Base-by-base conservation (phyloP, 352 stramenopile genomes). In the Phytopythium cucurbitacearum region DNA sequence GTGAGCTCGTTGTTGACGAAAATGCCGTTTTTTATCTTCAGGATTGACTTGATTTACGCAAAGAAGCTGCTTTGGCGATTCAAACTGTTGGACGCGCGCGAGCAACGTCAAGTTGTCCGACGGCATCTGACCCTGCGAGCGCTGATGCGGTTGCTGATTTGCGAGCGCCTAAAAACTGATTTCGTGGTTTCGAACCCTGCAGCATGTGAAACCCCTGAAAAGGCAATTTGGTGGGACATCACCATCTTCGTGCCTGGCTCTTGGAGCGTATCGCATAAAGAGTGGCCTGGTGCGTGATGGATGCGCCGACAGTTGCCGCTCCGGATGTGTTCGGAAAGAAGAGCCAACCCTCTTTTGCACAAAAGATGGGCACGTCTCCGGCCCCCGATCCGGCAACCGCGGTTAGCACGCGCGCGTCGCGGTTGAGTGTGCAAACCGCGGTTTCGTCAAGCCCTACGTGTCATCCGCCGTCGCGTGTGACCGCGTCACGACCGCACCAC, bases 111-210 rank as follows among this genome's bases (percentile, higher is more conserved):
- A 28, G 21, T 28, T 28, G 21, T 28, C 21, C 21, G 21, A 28
- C 21, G 21, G 21, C 21, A 28, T 28, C 21, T 7, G 35, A 46
- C 64, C 57, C 67, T 73, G 65, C 43, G 59, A 21, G 33, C 6
- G 65, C 52, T 70, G 61, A 71, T 80, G 57, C 46, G 33, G 15
- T 6, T 59, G 47, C 34, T 53, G 48, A 35, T 56, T n/a, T 5
- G 21, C 21, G 21, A 28, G 21, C 1, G 21, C 2, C 21, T 28
- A 28, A 28, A 28, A 28, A 28, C 21, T 28, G 21, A 28, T 28
- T 28, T 28, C 21, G 21, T 28, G 21, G 21, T 28, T 28, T 28
- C 21, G 21, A 28, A 28, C 21, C 21, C 21, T 28, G 21, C 21
- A 28, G 2, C 21, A 28, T 28, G 21, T 28, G 21, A 28, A 28